These are phyloP conservation scores for Novymonas esmeraldas DNA, from an alignment of 208 protist genomes.

Conservation along the genomic window DNA sequence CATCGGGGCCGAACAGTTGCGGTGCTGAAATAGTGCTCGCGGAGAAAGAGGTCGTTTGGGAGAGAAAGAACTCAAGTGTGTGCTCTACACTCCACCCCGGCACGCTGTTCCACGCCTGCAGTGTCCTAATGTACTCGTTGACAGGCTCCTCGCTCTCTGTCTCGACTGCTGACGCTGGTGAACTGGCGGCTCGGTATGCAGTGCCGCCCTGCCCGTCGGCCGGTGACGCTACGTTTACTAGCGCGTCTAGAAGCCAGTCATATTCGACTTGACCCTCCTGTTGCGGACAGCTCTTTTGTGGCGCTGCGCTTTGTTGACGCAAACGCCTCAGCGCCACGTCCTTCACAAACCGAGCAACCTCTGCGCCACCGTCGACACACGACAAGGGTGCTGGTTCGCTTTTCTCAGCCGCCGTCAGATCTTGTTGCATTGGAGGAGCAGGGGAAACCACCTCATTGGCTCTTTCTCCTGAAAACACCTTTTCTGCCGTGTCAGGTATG, in stretches of 20 bases:
- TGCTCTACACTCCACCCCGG: constrained; percentile 3
- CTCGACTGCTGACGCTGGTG: too few species aligned
- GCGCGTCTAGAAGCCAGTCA: constrained; percentile 9
- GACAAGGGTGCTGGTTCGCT: background rate
- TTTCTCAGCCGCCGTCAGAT: background rate
- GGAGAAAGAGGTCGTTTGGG: constrained; percentile 29
- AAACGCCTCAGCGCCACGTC: background rate
- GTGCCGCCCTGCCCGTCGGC: too few species aligned
- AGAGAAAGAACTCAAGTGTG: constrained; percentile 18
- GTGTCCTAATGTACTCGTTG: constrained; percentile 17
- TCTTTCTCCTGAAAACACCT: too few species aligned
- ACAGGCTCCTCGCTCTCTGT: background rate
- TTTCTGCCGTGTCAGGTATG: too few species aligned
- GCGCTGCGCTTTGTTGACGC: background rate
- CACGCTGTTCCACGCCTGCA: constrained; percentile 27
- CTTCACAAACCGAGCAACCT: constrained; percentile 4
- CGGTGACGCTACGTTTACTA: background rate
- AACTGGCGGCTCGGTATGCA: background rate
- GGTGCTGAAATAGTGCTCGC: constrained; percentile 9
- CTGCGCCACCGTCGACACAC: background rate
- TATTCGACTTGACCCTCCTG: background rate
- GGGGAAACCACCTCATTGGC: background rate
- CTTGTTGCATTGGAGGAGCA: background rate
- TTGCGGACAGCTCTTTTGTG: background rate
- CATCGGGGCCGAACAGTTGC: constrained; percentile 6